Evolutionary conservation across 2,329 filamentous ascomycete genomes (phyloP), one percentile per base, ranked within the genome.

Genomic region (Amylocarpus encephaloides): DNA sequence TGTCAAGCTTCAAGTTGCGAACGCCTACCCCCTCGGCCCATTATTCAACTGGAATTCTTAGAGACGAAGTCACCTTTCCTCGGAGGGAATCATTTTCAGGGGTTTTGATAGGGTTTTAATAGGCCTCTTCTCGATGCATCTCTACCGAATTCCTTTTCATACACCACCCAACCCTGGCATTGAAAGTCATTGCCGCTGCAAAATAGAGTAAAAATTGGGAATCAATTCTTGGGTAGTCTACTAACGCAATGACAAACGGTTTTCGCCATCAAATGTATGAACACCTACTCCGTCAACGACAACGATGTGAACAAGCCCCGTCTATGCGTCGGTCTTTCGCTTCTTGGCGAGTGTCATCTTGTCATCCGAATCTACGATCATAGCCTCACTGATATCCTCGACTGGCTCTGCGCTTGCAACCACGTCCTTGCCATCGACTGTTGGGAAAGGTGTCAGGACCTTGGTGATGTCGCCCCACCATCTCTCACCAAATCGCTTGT

Each of bases 401-500:
- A 64, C 48, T 6, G 59, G 39, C 44, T 63, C 61, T 5, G 50
- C 52, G 40, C 56, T 55, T 1, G 76, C 75, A 49, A 80, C 66
- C 39, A 50, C 73, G 56, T 80, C 74, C 10, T 69, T 70, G 26
- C 77, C 75, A 48, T 72, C 71, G 13, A 85, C 79, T 11, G 79
- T 73, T 1, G 82, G 84, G 69, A 83, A 86, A 3, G 83, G 81
- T 33, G 79, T 83, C 48, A 87, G 73, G 15, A 85, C 82, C 63
- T 82, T 80, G 62, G 73, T 78, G 59, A 88, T 85, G 58, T 86
- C 79, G 43, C 83, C 83, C 83, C 83, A 87, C 84, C 84, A 88
- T 34, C 73, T 64, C 70, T 84, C 79, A 5, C 82, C 82, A 51
- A 81, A 87, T 49, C 68, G 69, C 35, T 70, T 73, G 65, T 89